phyloP scores from a whole-genome alignment of 2,329 filamentous ascomycete genomes.

The Colletotrichum scovillei region DNA sequence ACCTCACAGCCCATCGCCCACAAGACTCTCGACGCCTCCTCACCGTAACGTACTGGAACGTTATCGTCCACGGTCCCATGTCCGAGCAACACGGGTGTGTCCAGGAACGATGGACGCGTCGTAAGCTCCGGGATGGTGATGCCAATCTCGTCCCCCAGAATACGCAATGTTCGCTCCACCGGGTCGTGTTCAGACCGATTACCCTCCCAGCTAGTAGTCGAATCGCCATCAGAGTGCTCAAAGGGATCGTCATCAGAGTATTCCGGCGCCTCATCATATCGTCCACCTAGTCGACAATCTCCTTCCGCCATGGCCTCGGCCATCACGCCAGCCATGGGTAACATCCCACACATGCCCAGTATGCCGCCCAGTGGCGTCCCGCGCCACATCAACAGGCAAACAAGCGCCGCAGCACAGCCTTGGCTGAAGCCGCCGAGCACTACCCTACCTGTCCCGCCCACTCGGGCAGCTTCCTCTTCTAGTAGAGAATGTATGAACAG shows the following conservation, averaged over 20 bases:
- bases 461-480: slow-evolving; percentile 44
- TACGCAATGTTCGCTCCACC: background rate
- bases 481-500: slow-evolving; percentile 53
- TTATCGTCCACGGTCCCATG: slow-evolving; percentile 56
- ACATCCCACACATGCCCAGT: slow-evolving; percentile 58
- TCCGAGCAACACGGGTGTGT: slow-evolving; percentile 57
- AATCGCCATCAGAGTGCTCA: background rate
- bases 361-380: slow-evolving; percentile 49
- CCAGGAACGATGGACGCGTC: slow-evolving; percentile 31
- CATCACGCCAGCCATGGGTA: slow-evolving; percentile 53
- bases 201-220: background rate
- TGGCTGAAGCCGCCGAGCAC: slow-evolving; percentile 65
- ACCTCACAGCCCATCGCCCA: slow-evolving; percentile 47
- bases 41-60: slow-evolving; percentile 50
- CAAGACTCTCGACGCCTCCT: slow-evolving; percentile 48
- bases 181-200: background rate
- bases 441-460: slow-evolving; percentile 52
- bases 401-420: slow-evolving; percentile 60
- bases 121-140: slow-evolving; percentile 7
- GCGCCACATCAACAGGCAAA: slow-evolving; percentile 56
- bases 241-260: background rate
- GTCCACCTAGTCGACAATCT: background rate
- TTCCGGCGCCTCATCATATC: background rate
- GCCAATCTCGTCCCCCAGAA: slow-evolving; percentile 14
- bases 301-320: slow-evolving; percentile 31